These are phyloP conservation scores for Debaryomyces udenii DNA, from an alignment of 1,139 yeast species.

Conservation along the genomic window DNA sequence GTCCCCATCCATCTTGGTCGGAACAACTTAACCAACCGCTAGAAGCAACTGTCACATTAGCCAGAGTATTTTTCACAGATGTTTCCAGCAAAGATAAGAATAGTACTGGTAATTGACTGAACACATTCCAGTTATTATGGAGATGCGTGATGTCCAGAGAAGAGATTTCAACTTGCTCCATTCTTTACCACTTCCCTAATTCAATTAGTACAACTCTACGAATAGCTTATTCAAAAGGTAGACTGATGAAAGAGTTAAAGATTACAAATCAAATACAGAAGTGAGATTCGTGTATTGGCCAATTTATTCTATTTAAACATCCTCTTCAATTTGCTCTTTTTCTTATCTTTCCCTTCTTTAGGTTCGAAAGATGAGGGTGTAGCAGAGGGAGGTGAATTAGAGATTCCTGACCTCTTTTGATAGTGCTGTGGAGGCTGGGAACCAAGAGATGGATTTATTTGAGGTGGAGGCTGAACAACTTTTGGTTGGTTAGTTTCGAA, in stretches of 20 bases:
- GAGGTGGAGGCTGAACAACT: slow-evolving; percentile 3
- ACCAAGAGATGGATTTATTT: neutral
- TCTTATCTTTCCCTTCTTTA: slow-evolving; percentile 13
- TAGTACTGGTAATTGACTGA: slow-evolving; percentile 5
- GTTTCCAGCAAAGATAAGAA: slow-evolving; percentile 5
- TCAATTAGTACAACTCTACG: too few relatives aligned
- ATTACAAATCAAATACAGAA: slow-evolving; percentile 2
- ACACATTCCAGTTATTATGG: slow-evolving; percentile 5
- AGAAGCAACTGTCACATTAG: neutral
- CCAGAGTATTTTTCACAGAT: neutral
- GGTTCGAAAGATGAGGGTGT: neutral
- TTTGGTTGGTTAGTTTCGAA: slow-evolving; percentile 24
- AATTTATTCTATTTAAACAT: slow-evolving; percentile 12
- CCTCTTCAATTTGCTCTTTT: slow-evolving; percentile 13
- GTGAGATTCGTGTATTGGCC: slow-evolving; percentile 4
- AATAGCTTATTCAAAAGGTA: too few relatives aligned
- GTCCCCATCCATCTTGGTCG: slow-evolving; percentile 71
- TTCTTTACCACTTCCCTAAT: neutral
- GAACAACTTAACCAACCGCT: slow-evolving; percentile 20
- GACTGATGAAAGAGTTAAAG: slow-evolving; percentile 1
- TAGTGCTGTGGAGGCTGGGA: slow-evolving; percentile 12
- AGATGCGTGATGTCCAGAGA: slow-evolving; percentile 7
- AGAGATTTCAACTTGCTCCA: slow-evolving; percentile 7
- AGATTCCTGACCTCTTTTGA: slow-evolving; percentile 12
- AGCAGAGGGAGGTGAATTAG: neutral